Evolutionary conservation across 345 rosid species (phyloP).

Genomic region (Angophora floribunda): DNA sequence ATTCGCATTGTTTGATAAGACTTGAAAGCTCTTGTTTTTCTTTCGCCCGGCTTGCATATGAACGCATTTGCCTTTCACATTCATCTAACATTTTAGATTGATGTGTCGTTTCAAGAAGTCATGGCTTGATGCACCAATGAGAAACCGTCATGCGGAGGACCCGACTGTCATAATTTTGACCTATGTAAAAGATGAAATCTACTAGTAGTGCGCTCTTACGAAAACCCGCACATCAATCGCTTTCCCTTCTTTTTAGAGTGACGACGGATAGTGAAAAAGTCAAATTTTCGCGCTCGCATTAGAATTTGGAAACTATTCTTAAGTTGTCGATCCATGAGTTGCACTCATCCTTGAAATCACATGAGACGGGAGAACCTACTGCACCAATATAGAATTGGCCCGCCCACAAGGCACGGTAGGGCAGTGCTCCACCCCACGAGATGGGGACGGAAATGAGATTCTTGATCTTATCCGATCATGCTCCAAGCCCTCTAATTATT

Average conservation of each 20-base stretch:
- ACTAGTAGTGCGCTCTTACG: accelerated
- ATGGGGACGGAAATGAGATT: not conserved
- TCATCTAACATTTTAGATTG: not conserved
- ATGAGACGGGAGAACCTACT: too few species aligned
- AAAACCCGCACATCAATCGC: not conserved
- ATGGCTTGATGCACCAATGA: not conserved
- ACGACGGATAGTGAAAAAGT: not conserved
- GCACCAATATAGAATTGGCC: not conserved
- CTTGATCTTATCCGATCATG: not conserved
- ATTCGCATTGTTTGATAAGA: not conserved
- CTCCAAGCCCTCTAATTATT: not conserved
- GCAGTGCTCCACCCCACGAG: not conserved
- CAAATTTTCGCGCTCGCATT: not conserved
- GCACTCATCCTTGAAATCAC: not conserved
- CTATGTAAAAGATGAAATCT: too few species aligned
- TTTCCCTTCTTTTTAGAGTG: not conserved
- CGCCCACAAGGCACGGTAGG: accelerated
- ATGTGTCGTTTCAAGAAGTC: not conserved
- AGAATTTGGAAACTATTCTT: too few species aligned
- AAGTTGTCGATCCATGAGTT: accelerated
- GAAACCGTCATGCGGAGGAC: accelerated
- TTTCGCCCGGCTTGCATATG: not conserved
- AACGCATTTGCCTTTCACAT: not conserved
- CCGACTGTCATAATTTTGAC: too few species aligned
- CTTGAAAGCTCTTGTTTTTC: not conserved